Conservation (phyloP, 1,284 basidiomycete species). For the Amylostereum chailletii region DNA sequence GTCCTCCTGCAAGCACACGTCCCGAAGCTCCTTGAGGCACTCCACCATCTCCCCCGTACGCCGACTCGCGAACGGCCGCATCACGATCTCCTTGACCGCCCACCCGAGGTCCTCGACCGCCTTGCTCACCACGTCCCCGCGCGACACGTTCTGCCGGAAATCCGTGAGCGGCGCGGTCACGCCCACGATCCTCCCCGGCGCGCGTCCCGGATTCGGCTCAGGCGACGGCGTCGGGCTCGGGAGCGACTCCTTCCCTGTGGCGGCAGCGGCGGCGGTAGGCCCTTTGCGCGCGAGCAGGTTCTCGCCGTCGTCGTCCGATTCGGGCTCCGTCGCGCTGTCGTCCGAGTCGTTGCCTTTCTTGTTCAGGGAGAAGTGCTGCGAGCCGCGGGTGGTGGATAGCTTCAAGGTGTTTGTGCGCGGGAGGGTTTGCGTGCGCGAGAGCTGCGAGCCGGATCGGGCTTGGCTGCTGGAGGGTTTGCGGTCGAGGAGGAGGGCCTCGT, state of each 20-base stretch:
- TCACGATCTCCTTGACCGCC: slow-evolving; percentile 65
- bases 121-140: slow-evolving; percentile 74
- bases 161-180: slow-evolving; percentile 66
- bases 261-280: too few species aligned
- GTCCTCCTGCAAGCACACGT: slow-evolving; percentile 53
- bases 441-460: slow-evolving; percentile 16
- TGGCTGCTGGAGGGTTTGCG: slow-evolving; percentile 22
- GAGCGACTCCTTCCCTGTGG: slow-evolving; percentile 10
- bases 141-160: slow-evolving; percentile 59
- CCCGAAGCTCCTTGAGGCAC: slow-evolving; percentile 62
- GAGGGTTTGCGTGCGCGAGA: slow-evolving; percentile 12
- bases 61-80: slow-evolving; percentile 58
- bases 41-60: slow-evolving; percentile 63
- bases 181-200: slow-evolving; percentile 61
- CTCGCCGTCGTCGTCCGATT: slow-evolving; percentile 21
- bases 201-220: slow-evolving; percentile 32
- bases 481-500: slow-evolving; percentile 50
- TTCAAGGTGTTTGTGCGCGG: slow-evolving; percentile 19
- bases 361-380: too few species aligned
- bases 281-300: slow-evolving; percentile 17
- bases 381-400: too few species aligned
- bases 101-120: slow-evolving; percentile 70
- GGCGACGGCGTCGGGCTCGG: slow-evolving; percentile 34
- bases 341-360: slow-evolving; percentile 25
- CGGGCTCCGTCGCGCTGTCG: slow-evolving; percentile 20